phyloP scores from a whole-genome alignment of 768 basidiomycete species.

The Macrolepiota dolichaula region DNA sequence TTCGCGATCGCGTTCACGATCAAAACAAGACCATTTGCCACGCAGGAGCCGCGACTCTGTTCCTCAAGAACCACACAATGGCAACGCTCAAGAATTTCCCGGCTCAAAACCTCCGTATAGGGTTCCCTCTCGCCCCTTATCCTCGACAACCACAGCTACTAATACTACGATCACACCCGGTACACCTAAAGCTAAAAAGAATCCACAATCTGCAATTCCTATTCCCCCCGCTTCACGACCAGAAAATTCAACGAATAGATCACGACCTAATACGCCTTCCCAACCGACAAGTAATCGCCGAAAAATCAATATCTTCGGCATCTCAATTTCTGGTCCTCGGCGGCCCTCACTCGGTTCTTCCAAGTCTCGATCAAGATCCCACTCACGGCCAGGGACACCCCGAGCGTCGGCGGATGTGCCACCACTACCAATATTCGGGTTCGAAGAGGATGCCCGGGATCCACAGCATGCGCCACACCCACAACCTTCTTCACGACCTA shows the following conservation, averaged over 20 bases:
- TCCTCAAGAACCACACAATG: slow-evolving; percentile 18
- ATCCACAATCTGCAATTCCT: slow-evolving; percentile 24
- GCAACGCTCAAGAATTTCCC: slow-evolving; percentile 4
- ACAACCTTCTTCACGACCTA: slow-evolving; percentile 20
- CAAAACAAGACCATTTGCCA: slow-evolving; percentile 26
- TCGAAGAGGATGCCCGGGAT: slow-evolving; percentile 24
- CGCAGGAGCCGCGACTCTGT: slow-evolving; percentile 17
- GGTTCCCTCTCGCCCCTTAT: slow-evolving; percentile 58
- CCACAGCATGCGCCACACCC: slow-evolving; percentile 24
- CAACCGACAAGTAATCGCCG: slow-evolving; percentile 28
- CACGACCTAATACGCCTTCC: slow-evolving; percentile 30
- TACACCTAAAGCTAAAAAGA: slow-evolving; percentile 39
- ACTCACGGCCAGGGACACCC: slow-evolving; percentile 26
- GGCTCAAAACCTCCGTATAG: slow-evolving; percentile 47
- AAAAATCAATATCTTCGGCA: slow-evolving; percentile 44
- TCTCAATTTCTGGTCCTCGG: slow-evolving; percentile 30
- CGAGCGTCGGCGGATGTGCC: slow-evolving; percentile 18
- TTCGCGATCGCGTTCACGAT: slow-evolving; percentile 61
- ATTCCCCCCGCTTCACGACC: slow-evolving; percentile 16
- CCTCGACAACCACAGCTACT: slow-evolving; percentile 61
- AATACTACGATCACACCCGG: slow-evolving; percentile 59
- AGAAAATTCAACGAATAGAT: slow-evolving; percentile 12
- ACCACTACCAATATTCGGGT: slow-evolving; percentile 20
- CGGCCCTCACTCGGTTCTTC: slow-evolving; percentile 25
- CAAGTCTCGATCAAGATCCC: slow-evolving; percentile 28